Base-by-base conservation (phyloP, 2,329 filamentous ascomycete genomes). In the Phaeosphaeriaceae sp. region DNA sequence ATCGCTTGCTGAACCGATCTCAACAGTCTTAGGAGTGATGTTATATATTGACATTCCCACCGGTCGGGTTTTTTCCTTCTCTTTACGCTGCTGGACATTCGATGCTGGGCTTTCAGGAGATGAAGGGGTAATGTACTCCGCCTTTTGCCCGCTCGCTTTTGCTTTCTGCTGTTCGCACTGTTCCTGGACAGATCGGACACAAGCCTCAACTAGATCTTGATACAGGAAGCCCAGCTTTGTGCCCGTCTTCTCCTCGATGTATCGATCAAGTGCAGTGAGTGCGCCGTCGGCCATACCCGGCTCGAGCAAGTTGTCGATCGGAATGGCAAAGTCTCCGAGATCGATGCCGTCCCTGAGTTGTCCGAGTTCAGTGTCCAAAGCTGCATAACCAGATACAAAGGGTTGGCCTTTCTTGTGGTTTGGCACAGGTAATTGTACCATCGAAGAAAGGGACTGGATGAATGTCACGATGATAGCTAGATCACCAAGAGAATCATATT, bases 61-160 rank as follows among this genome's bases (percentile, higher is more conserved):
- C 3, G 76, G 79, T 0, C 81, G 78, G 0, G 81, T 83, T 70
- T 83, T 84, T 45, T 80, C 73, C 57, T 83, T 84, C 42, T 78
- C 56, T 21, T 65, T 75, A 22, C 76, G 76, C 45, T 78, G 66
- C 54, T 80, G 68, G 1, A 80, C 57, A 10, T 56, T 61, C 1
- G 71, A 25, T 20, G 75, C 70, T 6, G 46, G 47, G 0, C 71
- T 54, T 3, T 65, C 51, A 11, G 57, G 41, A 19, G 44, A 48
- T 10, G 44, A 45, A 1, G 63, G 59, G 0, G 56, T n/a, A 0
- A 66, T 56, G 6, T 70, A 62, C 1, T 70, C 11, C 50, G 21
- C 21, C 9, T 46, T 33, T 4, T 20, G 17, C 25, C 36, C 25
- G 22, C 40, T 45, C 6, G 63, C 65, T 17, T 71, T 64, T 0